Percentiles rank a stretch among this genome's conserved stretches.
Conservation (phyloP, 2,329 filamentous ascomycete genomes). For the Geosmithia putterillii region DNA sequence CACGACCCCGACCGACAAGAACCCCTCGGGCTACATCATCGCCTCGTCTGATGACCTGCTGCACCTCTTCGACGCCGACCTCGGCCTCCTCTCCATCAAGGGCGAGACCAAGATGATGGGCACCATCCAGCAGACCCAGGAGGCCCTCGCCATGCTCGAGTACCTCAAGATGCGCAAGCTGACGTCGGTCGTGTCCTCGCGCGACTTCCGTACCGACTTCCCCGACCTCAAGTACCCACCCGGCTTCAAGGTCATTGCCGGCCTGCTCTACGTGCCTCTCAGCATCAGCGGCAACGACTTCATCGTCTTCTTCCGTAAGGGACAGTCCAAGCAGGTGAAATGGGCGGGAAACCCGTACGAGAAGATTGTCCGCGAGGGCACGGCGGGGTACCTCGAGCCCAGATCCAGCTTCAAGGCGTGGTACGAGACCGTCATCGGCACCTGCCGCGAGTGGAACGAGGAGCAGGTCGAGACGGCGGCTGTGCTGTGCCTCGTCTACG, state of each 20-base stretch:
- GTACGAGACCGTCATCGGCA: constrained; percentile 70
- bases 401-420: constrained; percentile 69
- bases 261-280: constrained; percentile 70
- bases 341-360: constrained; percentile 85
- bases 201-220: constrained; percentile 65
- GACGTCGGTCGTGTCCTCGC: constrained; percentile 64
- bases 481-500: constrained; percentile 78
- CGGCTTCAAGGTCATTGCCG: constrained; percentile 67
- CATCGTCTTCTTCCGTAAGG: constrained; percentile 80
- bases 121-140: constrained; percentile 61
- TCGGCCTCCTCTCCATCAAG: constrained; percentile 69
- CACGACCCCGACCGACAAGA: constrained; percentile 66
- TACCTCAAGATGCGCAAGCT: constrained; percentile 68
- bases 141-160: constrained; percentile 73
- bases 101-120: constrained; percentile 87
- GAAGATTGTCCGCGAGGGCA: constrained; percentile 61
- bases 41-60: constrained; percentile 79
- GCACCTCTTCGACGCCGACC: constrained; percentile 77
- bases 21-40: constrained; percentile 81
- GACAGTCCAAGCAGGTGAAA: constrained; percentile 63
- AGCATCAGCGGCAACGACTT: constrained; percentile 69
- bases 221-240: constrained; percentile 70
- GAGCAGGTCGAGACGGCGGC: constrained; percentile 83
- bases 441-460: constrained; percentile 78
- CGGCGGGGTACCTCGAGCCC: constrained; percentile 63